Percentiles rank a stretch among this genome's conserved stretches.
These are phyloP conservation scores for Neurospora tetraspora DNA, from an alignment of 495 filamentous ascomycete genomes.

Conservation along the genomic window DNA sequence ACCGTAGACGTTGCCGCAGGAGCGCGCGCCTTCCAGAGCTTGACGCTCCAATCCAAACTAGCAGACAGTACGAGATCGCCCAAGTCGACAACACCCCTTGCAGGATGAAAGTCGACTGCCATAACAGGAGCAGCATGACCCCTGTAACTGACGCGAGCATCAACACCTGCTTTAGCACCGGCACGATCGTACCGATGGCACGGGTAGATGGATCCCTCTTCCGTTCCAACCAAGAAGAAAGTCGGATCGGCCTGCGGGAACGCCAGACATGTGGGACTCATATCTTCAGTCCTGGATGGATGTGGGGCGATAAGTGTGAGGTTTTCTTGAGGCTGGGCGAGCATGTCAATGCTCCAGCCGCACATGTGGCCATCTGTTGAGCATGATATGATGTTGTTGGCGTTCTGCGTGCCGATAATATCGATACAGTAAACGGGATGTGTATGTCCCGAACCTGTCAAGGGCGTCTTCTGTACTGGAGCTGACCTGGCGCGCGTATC, in stretches of 20 bases:
- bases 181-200: slow-evolving; percentile 96
- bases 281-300: slow-evolving; percentile 83
- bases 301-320: slow-evolving; percentile 78
- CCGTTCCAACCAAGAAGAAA: slow-evolving; percentile 92
- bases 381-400: slow-evolving; percentile 92
- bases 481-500: slow-evolving; percentile 81
- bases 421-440: slow-evolving; percentile 94
- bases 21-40: slow-evolving; percentile 87
- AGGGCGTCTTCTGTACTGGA: slow-evolving; percentile 89
- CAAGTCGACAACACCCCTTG: slow-evolving; percentile 83
- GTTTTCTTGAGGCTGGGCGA: slow-evolving; percentile 86
- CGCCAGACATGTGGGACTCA: slow-evolving; percentile 91
- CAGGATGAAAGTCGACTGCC: slow-evolving; percentile 90
- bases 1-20: slow-evolving; percentile 53
- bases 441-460: slow-evolving; percentile 87
- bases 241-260: slow-evolving; percentile 95
- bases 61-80: slow-evolving; percentile 83
- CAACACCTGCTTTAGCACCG: slow-evolving; percentile 90
- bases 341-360: slow-evolving; percentile 95
- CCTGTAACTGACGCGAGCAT: slow-evolving; percentile 71
- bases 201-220: slow-evolving; percentile 91
- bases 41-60: slow-evolving; percentile 91
- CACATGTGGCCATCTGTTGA: slow-evolving; percentile 96
- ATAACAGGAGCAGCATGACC: slow-evolving; percentile 92
- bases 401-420: slow-evolving; percentile 95